These are phyloP conservation scores for Fraxinus velutina DNA, from an alignment of 305 asterid species.

Conservation along the genomic window DNA sequence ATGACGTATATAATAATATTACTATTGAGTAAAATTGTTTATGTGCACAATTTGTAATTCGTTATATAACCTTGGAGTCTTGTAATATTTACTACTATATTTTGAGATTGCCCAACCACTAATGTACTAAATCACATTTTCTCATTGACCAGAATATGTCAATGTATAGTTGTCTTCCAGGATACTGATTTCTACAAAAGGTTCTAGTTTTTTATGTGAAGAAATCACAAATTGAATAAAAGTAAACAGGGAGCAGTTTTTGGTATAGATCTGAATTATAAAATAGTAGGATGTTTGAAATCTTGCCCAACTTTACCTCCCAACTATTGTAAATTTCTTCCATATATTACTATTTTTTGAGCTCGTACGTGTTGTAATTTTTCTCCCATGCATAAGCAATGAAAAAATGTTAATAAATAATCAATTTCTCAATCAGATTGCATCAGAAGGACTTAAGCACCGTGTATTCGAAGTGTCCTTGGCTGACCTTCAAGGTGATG, in stretches of 20 bases:
- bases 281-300: neutral
- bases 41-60: neutral
- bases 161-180: neutral
- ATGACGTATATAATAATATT: neutral
- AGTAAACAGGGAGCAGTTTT: neutral
- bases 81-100: neutral
- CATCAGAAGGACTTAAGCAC: conserved; percentile 90
- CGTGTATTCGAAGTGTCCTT: conserved; percentile 80
- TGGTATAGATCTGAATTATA: neutral
- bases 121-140: neutral
- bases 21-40: neutral
- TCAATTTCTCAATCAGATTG: conserved; percentile 45
- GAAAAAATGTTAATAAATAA: neutral
- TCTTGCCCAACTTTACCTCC: neutral
- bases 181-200: neutral
- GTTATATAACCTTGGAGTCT: neutral
- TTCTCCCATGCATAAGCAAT: neutral
- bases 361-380: neutral
- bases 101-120: neutral
- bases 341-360: neutral
- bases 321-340: neutral
- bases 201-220: neutral
- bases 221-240: neutral
- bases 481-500: conserved; percentile 80
- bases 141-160: neutral